phyloP scores from a whole-genome alignment of 2,329 filamentous ascomycete species.

The Pyrenochaeta sp. region DNA sequence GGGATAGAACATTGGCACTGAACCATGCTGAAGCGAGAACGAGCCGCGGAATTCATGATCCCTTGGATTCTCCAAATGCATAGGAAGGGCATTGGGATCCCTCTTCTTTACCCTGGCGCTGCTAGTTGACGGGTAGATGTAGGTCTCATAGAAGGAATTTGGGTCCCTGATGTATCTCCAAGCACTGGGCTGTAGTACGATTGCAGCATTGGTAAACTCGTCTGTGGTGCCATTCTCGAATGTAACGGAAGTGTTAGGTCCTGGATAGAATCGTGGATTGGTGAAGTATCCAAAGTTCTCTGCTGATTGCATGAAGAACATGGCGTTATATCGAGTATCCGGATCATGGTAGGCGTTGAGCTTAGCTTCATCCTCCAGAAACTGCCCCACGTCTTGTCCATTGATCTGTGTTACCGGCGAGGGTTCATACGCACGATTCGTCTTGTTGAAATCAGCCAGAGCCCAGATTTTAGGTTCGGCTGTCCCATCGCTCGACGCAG shows the following conservation, averaged over 20 bases:
- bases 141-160: constrained; percentile 50
- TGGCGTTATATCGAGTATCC: constrained; percentile 50
- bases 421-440: constrained; percentile 26
- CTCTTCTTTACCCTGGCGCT: constrained; percentile 32
- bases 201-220: constrained; percentile 40
- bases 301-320: constrained; percentile 47
- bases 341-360: constrained; percentile 48
- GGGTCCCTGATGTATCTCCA: constrained; percentile 46
- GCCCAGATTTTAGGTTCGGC: constrained; percentile 41
- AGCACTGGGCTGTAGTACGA: constrained; percentile 25
- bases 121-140: constrained; percentile 26
- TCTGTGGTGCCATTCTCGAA: constrained; percentile 48
- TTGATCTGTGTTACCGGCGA: constrained; percentile 50
- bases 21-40: constrained; percentile 22
- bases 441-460: constrained; percentile 40
- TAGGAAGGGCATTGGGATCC: constrained; percentile 30
- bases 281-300: constrained; percentile 40
- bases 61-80: constrained; percentile 37
- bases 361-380: constrained; percentile 41
- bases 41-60: constrained; percentile 35
- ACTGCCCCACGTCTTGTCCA: constrained; percentile 44
- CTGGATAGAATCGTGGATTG: constrained; percentile 44
- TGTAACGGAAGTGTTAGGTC: constrained; percentile 33
- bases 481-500: constrained; percentile 39
- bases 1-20: constrained; percentile 45